phyloP scores from a whole-genome alignment of 352 stramenopile genomes.

The Globisporangium splendens region DNA sequence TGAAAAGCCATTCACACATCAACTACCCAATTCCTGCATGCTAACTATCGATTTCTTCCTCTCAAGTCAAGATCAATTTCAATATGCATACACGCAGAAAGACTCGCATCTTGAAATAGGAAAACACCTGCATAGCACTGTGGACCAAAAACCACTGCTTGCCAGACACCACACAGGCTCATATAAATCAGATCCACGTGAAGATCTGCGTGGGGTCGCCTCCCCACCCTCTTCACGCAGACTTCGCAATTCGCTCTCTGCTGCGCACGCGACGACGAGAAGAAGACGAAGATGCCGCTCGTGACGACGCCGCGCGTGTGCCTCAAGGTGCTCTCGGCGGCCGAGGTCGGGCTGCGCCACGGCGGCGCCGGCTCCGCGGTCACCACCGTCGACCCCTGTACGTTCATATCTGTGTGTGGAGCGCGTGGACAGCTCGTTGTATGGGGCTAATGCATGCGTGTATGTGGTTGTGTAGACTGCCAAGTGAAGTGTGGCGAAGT shows the following conservation, averaged over 20 bases:
- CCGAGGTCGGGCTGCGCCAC: slow-evolving; percentile 20
- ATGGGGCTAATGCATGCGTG: neutral
- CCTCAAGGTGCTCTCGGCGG: slow-evolving; percentile 33
- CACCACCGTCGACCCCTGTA: slow-evolving; percentile 27
- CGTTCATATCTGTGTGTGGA: slow-evolving; percentile 2
- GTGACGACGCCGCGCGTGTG: slow-evolving; percentile 36
- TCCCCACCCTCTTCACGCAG: slow-evolving; percentile 9
- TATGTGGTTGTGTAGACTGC: slow-evolving; percentile 31
- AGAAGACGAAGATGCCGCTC: slow-evolving; percentile 8
- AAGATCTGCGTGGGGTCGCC: slow-evolving; percentile 8
- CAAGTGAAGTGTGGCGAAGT: slow-evolving; percentile 50
- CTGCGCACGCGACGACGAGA: neutral
- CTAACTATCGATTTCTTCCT: too few relatives aligned
- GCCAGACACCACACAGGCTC: too few relatives aligned
- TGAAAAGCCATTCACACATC: too few relatives aligned
- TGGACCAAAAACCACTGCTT: too few relatives aligned
- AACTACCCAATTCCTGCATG: too few relatives aligned
- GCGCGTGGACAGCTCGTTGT: too few relatives aligned
- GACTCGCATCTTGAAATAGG: too few relatives aligned
- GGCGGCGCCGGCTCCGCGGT: slow-evolving; percentile 3
- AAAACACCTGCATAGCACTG: too few relatives aligned
- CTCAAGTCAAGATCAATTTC: too few relatives aligned
- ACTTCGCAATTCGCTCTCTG: neutral
- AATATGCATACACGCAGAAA: too few relatives aligned
- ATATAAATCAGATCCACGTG: slow-evolving; percentile 2